Conservation (phyloP, 148 eudicot genomes). For the Rhododendron henanense region DNA sequence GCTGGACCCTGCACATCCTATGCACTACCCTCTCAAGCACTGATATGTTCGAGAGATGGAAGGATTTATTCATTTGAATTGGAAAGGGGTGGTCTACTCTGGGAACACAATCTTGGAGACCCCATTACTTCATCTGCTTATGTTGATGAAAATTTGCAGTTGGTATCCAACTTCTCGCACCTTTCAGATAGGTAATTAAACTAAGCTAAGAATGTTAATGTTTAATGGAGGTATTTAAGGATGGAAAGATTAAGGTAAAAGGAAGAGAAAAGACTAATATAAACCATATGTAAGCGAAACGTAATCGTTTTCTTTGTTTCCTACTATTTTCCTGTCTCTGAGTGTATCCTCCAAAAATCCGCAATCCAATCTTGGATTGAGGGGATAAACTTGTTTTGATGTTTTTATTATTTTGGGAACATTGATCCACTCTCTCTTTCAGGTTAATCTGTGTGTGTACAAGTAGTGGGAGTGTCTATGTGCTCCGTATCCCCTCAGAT, state of each 20-base stretch:
- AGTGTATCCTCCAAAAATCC: neutral
- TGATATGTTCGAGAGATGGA: conserved; percentile 83
- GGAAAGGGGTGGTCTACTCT: conserved; percentile 51
- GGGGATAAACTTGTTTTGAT: neutral
- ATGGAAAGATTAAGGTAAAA: neutral
- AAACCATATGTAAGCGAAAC: neutral
- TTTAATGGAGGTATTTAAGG: neutral
- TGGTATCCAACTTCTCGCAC: conserved; percentile 31
- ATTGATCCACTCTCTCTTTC: conserved; percentile 11
- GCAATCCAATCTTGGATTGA: neutral
- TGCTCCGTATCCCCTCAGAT: conserved; percentile 33
- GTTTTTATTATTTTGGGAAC: neutral
- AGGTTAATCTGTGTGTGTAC: conserved; percentile 71
- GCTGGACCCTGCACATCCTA: conserved; percentile 13
- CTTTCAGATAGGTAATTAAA: conserved; percentile 42
- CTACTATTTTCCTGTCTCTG: neutral
- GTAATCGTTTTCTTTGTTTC: neutral
- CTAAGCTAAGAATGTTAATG: neutral
- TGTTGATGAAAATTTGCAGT: conserved; percentile 60
- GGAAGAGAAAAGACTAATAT: neutral
- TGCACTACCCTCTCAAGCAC: conserved; percentile 46
- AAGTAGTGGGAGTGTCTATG: conserved; percentile 58
- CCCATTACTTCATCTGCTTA: conserved; percentile 85
- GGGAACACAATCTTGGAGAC: conserved; percentile 60
- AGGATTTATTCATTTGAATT: conserved; percentile 58